Base-by-base conservation (phyloP, 2,329 filamentous ascomycete genomes). In the Aspergillus aculeatinus region DNA sequence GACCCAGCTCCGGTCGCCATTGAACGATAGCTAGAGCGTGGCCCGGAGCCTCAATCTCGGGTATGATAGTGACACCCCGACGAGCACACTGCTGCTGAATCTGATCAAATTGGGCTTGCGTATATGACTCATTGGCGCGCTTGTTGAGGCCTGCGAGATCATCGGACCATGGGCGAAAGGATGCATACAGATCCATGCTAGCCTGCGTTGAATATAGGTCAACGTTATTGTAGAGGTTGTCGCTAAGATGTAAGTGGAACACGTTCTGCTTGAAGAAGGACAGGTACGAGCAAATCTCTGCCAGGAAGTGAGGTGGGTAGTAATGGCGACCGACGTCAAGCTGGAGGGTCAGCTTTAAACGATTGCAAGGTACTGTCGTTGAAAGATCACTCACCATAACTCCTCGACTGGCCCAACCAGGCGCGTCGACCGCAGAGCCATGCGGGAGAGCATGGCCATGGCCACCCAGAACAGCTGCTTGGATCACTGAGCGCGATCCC, bases 261-360 rank as follows among this genome's bases (percentile, higher is more conserved):
- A 76, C 78, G 64, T 85, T 85, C 60, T 85, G 82, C 66, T 85
- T 85, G 74, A 83, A 85, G 68, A 82, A 85, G 51, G 82, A 84
- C 64, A 84, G 78, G 66, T 84, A 85, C 3, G 80, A 76, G 69
- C 83, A 85, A 67, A 85, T 74, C 29, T 85, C 82, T 27, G 76
- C 70, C 21, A 85, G 63, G 60, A 85, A 85, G 39, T 80, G 75
- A 4, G 77, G 72, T 2, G 83, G 80, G 61, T 85, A 85, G 60
- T 78, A 85, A 64, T 85, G 80, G 7, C 83, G 77, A 1, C 76
- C 83, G 12, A 69, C 77, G 59, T 85, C 83, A 11, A 60, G 23
- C 58, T 60, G 21, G 7, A 23, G 5, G 5, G 19, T 52, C 12
- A 85, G 75, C 77, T 12, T 5, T 4, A 16, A 9, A 14, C 6